Base-by-base conservation (phyloP, 1,284 basidiomycete genomes). In the Cystobasidium sp. region DNA sequence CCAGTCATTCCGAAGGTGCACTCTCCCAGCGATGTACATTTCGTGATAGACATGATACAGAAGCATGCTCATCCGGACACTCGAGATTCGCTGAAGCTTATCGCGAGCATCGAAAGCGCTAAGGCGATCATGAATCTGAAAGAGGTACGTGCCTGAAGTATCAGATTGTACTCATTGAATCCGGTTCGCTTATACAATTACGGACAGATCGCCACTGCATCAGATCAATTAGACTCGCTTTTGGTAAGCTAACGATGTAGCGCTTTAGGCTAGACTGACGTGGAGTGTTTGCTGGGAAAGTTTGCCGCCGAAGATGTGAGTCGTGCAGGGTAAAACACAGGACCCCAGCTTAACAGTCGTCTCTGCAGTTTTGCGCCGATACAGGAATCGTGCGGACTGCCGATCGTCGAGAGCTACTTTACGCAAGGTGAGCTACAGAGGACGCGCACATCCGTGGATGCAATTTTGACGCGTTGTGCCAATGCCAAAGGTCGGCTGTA, bases 331-430 rank as follows among this genome's bases (percentile, higher is more conserved):
- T 8, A 7, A 31, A 16, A 6, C 7, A 37, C 3, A 8, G 7
- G 39, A 8, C 53, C 53, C 5, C 31, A 31, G 22, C 44, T 24
- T 14, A 12, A 41, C 41, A n/a, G 37, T 46, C n/a, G 3, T 52
- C 6, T 12, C 4, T 22, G 6, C 55, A 96, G 80, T 95, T 78
- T 53, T 87, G 95, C 80, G 94, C 94, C 0, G 89, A 93, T 78
- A 93, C 94, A 0, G 89, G 88, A 1, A 89, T 97, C 75, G 85
- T 90, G 44, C 89, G 95, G n/a, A 91, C 93, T 0, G 80, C 85
- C 0, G 87, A 88, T 9, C 87, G 91, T 22, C 84, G 85, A 63
- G 93, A 96, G 80, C 84, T 98, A 22, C 86, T 95, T 6, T 93
- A 89, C 79, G 90, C 93, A 3, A 88, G 95, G n/a, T 64, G 49